These are phyloP conservation scores for Gastrolobium bilobum DNA, from an alignment of 306 rosid genomes.

Conservation along the genomic window DNA sequence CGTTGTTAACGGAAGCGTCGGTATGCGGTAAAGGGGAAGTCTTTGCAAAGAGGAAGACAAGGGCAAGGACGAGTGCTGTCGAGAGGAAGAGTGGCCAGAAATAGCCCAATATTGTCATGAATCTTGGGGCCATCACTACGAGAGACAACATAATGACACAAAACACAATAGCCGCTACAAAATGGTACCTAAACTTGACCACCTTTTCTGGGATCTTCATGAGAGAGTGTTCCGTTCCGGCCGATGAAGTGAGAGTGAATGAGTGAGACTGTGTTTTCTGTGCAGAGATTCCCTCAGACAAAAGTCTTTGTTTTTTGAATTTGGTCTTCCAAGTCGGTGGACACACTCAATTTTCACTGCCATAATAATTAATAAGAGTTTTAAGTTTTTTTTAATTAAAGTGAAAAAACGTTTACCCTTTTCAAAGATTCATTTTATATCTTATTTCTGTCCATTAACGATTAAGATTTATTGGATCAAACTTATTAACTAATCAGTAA, in stretches of 20 bases:
- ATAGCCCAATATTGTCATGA: conserved; percentile 72
- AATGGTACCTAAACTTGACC: conserved; percentile 63
- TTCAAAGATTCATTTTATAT: no score
- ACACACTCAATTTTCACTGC: background rate
- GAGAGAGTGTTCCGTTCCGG: background rate
- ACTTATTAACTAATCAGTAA: no score
- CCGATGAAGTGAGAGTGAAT: no score
- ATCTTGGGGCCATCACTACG: conserved; percentile 62
- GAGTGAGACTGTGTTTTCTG: conserved; percentile 11
- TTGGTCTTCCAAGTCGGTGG: background rate
- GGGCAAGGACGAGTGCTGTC: conserved; percentile 78
- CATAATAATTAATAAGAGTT: background rate
- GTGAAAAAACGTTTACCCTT: no score
- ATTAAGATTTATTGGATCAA: no score
- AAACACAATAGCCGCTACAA: conserved; percentile 48
- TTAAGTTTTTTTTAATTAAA: no score
- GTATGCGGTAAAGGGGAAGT: conserved; percentile 57
- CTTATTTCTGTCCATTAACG: no score
- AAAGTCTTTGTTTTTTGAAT: background rate
- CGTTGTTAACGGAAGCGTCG: conserved; percentile 51
- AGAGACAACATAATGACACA: conserved; percentile 49
- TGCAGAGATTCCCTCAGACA: conserved; percentile 57
- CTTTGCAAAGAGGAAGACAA: conserved; percentile 69
- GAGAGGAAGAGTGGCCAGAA: conserved; percentile 96
- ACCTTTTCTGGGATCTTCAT: conserved; percentile 86